phyloP scores from a whole-genome alignment of 148 eudicot genomes.

The Nyssa sinensis region DNA sequence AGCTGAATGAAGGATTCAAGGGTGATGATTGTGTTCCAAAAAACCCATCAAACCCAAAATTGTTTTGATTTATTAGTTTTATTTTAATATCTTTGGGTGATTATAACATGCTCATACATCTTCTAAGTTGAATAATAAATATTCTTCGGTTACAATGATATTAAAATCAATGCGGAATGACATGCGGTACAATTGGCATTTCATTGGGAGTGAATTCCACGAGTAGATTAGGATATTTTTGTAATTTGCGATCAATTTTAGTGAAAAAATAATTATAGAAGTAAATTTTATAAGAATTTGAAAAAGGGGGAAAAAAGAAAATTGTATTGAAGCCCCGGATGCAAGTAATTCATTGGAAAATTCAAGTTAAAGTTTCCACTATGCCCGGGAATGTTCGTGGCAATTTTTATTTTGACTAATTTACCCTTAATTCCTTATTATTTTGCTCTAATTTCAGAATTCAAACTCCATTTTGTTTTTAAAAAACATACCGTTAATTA shows the following conservation, averaged over 20 bases:
- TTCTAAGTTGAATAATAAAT: not conserved
- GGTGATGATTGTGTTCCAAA: slow-evolving; percentile 77
- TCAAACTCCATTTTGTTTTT: not conserved
- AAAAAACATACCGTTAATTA: not conserved
- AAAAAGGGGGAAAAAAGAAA: not conserved
- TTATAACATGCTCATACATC: no score
- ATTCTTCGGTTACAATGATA: no score
- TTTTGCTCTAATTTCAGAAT: not conserved
- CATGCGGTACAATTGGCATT: not conserved
- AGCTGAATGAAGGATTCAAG: slow-evolving; percentile 37
- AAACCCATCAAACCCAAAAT: slow-evolving; percentile 69
- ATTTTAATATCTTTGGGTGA: no score
- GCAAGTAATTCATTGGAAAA: not conserved
- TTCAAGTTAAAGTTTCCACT: not conserved
- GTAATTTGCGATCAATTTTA: not conserved
- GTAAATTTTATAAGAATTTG: no score
- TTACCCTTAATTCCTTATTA: not conserved
- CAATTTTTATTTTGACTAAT: no score
- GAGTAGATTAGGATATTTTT: not conserved
- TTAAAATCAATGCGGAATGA: no score
- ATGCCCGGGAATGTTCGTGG: not conserved
- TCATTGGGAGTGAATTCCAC: not conserved
- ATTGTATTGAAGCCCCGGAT: not conserved
- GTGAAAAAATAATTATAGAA: not conserved
- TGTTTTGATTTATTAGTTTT: no score